A percentile compares a stretch with the other conserved stretches of the same genome.
These are phyloP conservation scores for Kodamaea nitidulidarum DNA, from an alignment of 805 yeast species.

Conservation along the genomic window DNA sequence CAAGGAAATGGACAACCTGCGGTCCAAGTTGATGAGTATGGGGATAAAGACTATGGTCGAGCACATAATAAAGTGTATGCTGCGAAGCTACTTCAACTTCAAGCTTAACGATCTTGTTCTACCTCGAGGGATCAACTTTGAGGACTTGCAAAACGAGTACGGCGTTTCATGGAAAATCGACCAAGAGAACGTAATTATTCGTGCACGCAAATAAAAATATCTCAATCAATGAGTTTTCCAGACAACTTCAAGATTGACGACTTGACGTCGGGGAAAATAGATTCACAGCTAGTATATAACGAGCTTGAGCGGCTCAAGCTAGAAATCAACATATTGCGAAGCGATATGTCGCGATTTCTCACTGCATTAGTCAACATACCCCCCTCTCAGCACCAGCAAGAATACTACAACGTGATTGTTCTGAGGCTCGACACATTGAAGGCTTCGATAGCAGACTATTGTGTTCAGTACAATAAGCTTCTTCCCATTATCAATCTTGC, in stretches of 20 bases:
- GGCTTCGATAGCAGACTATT: constrained; percentile 38
- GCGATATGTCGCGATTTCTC: constrained; percentile 37
- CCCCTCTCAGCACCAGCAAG: constrained; percentile 30
- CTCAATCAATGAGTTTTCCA: constrained; percentile 19
- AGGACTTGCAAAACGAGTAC: constrained; percentile 18
- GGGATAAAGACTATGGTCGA: constrained; percentile 33
- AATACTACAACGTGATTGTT: constrained; percentile 35
- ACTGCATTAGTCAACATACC: constrained; percentile 34
- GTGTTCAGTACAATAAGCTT: constrained; percentile 41
- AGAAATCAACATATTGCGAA: constrained; percentile 40
- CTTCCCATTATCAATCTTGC: constrained; percentile 49
- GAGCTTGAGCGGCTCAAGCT: constrained; percentile 40
- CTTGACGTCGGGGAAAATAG: constrained; percentile 39
- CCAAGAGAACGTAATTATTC: constrained; percentile 18
- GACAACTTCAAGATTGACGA: constrained; percentile 40
- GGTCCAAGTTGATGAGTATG: constrained; percentile 38
- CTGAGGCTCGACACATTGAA: constrained; percentile 36
- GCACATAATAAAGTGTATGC: constrained; percentile 28
- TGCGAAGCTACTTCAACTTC: constrained; percentile 38
- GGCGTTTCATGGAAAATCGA: constrained; percentile 30
- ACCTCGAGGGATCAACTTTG: constrained; percentile 24
- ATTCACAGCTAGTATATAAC: constrained; percentile 39
- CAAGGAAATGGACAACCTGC: constrained; percentile 28
- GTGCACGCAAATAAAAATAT: constrained; percentile 10
- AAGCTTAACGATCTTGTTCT: constrained; percentile 21